Evolutionary conservation across 2,329 filamentous ascomycete genomes (phyloP).

Genomic region (Cladophialophora bantiana): DNA sequence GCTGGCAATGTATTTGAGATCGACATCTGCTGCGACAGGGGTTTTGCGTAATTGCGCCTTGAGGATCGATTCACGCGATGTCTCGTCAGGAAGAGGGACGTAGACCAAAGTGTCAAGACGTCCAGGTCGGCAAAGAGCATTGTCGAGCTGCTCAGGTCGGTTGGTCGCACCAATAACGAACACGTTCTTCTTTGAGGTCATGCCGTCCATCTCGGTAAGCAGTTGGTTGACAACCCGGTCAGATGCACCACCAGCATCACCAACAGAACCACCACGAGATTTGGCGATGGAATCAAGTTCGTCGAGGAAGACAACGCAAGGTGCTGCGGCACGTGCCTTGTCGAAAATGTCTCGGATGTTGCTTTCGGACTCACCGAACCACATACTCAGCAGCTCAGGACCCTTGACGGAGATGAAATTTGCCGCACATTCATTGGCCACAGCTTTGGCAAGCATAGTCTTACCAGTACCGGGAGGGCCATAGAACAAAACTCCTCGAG

Average conservation of each 20-base stretch:
- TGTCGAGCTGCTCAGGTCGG: conserved; percentile 97
- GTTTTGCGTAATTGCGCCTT: conserved; percentile 98
- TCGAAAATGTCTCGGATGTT: conserved; percentile 99
- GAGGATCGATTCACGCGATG: conserved; percentile 86
- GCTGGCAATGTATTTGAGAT: conserved; percentile 88
- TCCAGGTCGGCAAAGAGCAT: conserved; percentile 95
- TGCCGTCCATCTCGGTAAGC: conserved; percentile 98
- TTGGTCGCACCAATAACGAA: conserved; percentile 99
- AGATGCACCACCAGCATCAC: conserved; percentile 95
- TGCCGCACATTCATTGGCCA: conserved; percentile 98
- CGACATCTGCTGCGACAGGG: conserved; percentile 83
- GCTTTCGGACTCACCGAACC: conserved; percentile 99
- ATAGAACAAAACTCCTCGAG: conserved; percentile 97
- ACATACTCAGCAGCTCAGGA: conserved; percentile 98
- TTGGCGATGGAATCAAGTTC: conserved; percentile 99
- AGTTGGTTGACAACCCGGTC: conserved; percentile 99
- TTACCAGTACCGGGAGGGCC: conserved; percentile 99
- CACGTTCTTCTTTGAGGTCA: conserved; percentile 99
- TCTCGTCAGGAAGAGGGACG: conserved; percentile 92
- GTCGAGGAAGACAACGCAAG: conserved; percentile 98
- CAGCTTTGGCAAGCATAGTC: conserved; percentile 98
- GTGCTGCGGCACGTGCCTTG: conserved; percentile 96
- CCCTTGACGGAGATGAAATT: conserved; percentile 99
- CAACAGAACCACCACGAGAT: conserved; percentile 94
- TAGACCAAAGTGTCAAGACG: conserved; percentile 99